These are phyloP conservation scores for Batrachochytrium dendrobatidis DNA, from an alignment of 371 early-diverging fungal species.

Conservation along the genomic window DNA sequence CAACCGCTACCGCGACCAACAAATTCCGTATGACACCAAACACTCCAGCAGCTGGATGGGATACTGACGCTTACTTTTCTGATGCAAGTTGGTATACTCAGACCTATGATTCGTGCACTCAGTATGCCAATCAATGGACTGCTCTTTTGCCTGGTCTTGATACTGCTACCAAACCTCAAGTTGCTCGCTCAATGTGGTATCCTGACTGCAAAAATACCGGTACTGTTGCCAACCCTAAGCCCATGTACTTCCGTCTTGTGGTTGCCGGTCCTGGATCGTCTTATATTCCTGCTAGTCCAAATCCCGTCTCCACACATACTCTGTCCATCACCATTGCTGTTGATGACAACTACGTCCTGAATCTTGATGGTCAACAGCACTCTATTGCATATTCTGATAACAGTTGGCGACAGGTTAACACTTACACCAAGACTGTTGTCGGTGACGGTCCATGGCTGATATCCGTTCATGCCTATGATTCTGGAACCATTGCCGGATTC, in stretches of 20 bases:
- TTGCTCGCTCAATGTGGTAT: neutral
- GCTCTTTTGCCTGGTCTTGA: neutral
- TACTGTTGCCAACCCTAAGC: neutral
- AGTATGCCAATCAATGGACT: neutral
- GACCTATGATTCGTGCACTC: neutral
- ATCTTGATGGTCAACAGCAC: neutral
- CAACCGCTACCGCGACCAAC: neutral
- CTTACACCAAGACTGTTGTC: conserved; percentile 4
- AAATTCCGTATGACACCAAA: neutral
- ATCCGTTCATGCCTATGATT: neutral
- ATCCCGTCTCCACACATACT: neutral
- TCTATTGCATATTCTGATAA: no score
- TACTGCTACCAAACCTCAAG: neutral
- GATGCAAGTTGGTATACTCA: neutral
- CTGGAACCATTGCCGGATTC: conserved; percentile 7
- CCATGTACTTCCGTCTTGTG: neutral
- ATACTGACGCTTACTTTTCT: neutral
- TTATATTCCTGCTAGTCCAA: neutral
- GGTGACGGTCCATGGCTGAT: conserved; percentile 8
- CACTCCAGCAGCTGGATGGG: neutral
- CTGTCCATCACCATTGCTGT: neutral
- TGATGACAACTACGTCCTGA: neutral
- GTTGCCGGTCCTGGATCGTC: no score
- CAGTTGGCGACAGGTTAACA: conserved; percentile 6
- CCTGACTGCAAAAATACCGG: neutral